Conservation (phyloP, 257 asterid genomes). For the Cynanchum wilfordii region DNA sequence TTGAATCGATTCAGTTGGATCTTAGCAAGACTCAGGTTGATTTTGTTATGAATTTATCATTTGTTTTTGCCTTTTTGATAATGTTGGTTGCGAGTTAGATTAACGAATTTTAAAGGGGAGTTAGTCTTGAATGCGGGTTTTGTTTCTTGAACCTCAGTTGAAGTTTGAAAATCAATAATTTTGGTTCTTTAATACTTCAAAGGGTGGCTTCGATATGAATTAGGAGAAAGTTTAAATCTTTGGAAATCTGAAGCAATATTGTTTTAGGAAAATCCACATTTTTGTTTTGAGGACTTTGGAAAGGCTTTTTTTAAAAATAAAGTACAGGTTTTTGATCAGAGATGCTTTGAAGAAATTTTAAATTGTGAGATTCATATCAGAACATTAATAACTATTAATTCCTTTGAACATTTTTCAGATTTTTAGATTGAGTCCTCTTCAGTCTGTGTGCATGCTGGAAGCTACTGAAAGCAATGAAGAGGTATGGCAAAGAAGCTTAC, state of each 20-base stretch:
- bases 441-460: constrained; percentile 65
- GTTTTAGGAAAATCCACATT: neutral
- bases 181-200: too few relatives aligned
- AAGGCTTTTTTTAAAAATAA: neutral
- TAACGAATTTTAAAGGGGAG: neutral
- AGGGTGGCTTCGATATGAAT: neutral
- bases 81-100: neutral
- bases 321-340: too few relatives aligned
- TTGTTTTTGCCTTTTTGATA: neutral
- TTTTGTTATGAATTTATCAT: neutral
- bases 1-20: constrained; percentile 47
- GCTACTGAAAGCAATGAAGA: constrained; percentile 58
- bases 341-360: neutral
- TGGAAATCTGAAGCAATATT: neutral
- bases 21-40: constrained; percentile 48
- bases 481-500: constrained; percentile 32
- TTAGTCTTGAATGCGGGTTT: neutral
- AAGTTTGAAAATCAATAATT: neutral
- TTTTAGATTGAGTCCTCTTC: constrained; percentile 65
- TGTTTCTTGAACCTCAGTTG: neutral
- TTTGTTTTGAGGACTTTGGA: neutral
- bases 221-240: neutral
- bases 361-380: neutral
- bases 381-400: constrained; percentile 1
- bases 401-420: constrained; percentile 48